These are phyloP conservation scores for Ophiostoma ips DNA, from an alignment of 2,329 filamentous ascomycete genomes.

Conservation along the genomic window DNA sequence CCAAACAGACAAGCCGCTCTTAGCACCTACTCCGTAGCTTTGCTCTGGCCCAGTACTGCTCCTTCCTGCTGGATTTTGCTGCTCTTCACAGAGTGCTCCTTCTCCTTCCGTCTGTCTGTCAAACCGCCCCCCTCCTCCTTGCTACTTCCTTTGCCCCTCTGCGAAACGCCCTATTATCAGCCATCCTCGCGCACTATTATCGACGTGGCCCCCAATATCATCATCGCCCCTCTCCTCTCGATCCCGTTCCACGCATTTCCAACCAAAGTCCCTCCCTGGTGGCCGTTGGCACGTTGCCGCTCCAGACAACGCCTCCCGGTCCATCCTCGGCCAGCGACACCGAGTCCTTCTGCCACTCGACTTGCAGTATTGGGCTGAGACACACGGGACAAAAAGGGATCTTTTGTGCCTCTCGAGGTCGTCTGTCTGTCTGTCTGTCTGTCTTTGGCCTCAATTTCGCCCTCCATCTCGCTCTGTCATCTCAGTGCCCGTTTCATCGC, in stretches of 20 bases:
- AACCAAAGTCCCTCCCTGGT: too few species aligned
- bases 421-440: too few species aligned
- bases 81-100: neutral
- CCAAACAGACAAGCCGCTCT: neutral
- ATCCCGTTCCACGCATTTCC: neutral
- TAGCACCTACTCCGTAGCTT: neutral
- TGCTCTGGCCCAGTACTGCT: neutral
- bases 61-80: neutral
- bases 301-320: too few species aligned
- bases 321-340: too few species aligned
- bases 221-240: neutral
- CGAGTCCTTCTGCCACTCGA: too few species aligned
- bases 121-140: neutral
- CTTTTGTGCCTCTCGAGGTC: too few species aligned
- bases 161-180: neutral
- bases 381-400: too few species aligned
- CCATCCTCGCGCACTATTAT: neutral
- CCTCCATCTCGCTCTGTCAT: too few species aligned
- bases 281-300: too few species aligned
- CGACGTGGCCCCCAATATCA: neutral
- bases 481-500: too few species aligned
- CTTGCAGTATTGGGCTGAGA: too few species aligned
- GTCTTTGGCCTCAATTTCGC: too few species aligned
- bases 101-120: neutral
- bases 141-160: neutral